phyloP scores from a whole-genome alignment of 495 filamentous ascomycete genomes.

The Sporormia fimetaria region DNA sequence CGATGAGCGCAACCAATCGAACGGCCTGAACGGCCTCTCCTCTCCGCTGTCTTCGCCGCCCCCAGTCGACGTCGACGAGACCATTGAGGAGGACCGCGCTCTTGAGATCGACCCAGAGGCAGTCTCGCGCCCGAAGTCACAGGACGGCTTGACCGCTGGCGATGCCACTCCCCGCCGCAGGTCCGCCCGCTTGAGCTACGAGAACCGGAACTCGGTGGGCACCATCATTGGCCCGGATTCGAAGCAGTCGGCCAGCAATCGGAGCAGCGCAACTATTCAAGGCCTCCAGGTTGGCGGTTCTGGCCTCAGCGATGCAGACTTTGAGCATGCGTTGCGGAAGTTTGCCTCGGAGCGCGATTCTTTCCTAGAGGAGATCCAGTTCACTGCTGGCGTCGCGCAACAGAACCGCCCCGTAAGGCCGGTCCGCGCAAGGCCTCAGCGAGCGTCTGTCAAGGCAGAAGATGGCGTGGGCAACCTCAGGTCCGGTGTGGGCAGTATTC shows the following conservation, averaged over 20 bases:
- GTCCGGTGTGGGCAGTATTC: slow-evolving; percentile 59
- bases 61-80: slow-evolving; percentile 53
- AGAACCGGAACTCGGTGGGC: slow-evolving; percentile 52
- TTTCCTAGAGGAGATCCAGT: slow-evolving; percentile 84
- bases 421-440: slow-evolving; percentile 62
- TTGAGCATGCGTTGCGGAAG: slow-evolving; percentile 81
- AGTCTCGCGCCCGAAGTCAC: slow-evolving; percentile 46
- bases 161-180: slow-evolving; percentile 56
- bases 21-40: slow-evolving; percentile 8
- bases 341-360: slow-evolving; percentile 89
- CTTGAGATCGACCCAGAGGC: slow-evolving; percentile 35
- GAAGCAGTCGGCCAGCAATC: slow-evolving; percentile 62
- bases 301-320: slow-evolving; percentile 60
- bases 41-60: slow-evolving; percentile 25
- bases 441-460: slow-evolving; percentile 68
- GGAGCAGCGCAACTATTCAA: slow-evolving; percentile 69
- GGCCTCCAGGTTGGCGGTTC: slow-evolving; percentile 36
- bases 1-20: slow-evolving; percentile 42
- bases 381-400: slow-evolving; percentile 68
- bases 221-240: slow-evolving; percentile 48
- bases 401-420: slow-evolving; percentile 55
- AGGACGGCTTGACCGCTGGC: slow-evolving; percentile 38
- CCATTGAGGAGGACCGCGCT: slow-evolving; percentile 64
- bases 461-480: slow-evolving; percentile 50
- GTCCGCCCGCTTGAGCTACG: slow-evolving; percentile 48